Evolutionary conservation across 148 eudicot genomes (phyloP), one percentile per base, ranked within the genome.

Genomic region (Rhododendron vialii): DNA sequence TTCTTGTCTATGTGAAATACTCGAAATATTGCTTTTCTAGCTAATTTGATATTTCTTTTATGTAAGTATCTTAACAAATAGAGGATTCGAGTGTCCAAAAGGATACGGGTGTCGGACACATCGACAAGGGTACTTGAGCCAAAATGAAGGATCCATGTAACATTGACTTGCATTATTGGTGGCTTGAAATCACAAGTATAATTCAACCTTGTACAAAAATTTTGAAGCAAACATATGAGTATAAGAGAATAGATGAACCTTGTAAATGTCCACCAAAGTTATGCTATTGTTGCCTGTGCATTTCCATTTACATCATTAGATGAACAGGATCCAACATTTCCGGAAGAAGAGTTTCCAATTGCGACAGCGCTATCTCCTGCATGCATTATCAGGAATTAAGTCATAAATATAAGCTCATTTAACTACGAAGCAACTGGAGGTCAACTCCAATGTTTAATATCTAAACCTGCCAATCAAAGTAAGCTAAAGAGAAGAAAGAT

Each of bases 291-390:
- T 82, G 75, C 84, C 5, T 38, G 35, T 20, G 50, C 84, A 59
- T 36, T 82, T 82, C 75, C 53, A 61, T 61, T 38, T 63, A 74
- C 84, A 59, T 82, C 50, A 24, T 24, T 36, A 61, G 71, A 10
- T 36, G 67, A 55, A 35, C 53, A 24, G 30, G 81, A 45, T 78
- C 53, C 33, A 22, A 78, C 50, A 78, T 78, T 78, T 47, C 81
- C 57, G 1, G 51, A 78, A 47, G 83, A 5, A 38, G 83, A 81
- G 67, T 81, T 51, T 55, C 67, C 67, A 33, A 30, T 30, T 22
- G 30, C 24, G 45, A 38, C 48, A 36, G 84, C 84, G 13, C 51
- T 24, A 61, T 63, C 84, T 18, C 84, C 84, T 59, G 84, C 50
- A 82, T 47, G 15, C 33, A 82, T 17, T 75, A 38, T 78, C 57